Percentiles rank a stretch among this genome's conserved stretches.
Conservation (phyloP, 345 rosid species). For the Dipteronia dyeriana region DNA sequence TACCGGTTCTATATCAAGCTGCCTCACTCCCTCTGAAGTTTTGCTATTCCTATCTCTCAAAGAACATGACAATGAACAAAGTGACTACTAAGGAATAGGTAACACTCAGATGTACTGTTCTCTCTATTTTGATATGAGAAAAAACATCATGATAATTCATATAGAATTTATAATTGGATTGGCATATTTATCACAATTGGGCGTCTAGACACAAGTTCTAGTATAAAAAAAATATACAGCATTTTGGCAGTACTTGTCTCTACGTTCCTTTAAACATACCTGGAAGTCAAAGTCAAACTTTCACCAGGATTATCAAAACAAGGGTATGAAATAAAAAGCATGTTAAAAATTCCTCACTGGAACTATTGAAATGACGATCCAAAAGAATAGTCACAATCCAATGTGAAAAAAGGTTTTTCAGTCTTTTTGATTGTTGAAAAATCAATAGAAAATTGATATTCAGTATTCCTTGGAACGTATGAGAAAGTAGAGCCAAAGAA, state of each 20-base stretch:
- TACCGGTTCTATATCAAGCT: too few relatives aligned
- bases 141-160: not conserved
- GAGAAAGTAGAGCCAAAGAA: conserved; percentile 17
- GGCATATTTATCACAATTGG: not conserved
- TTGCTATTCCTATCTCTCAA: too few relatives aligned
- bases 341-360: not conserved
- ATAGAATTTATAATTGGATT: not conserved
- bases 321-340: not conserved
- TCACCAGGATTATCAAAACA: not conserved
- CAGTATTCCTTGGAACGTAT: not conserved
- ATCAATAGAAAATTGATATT: not conserved
- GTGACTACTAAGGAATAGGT: not conserved
- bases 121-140: not conserved
- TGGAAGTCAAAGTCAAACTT: not conserved
- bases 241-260: not conserved
- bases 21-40: not conserved
- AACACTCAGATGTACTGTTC: not conserved
- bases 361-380: not conserved
- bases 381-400: not conserved
- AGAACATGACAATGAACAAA: not conserved
- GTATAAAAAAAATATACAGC: not conserved
- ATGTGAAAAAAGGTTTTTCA: not conserved
- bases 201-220: not conserved
- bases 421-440: conserved; percentile 3
- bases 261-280: not conserved